Conservation (phyloP, 768 basidiomycete species). For the Collybia sp. region DNA sequence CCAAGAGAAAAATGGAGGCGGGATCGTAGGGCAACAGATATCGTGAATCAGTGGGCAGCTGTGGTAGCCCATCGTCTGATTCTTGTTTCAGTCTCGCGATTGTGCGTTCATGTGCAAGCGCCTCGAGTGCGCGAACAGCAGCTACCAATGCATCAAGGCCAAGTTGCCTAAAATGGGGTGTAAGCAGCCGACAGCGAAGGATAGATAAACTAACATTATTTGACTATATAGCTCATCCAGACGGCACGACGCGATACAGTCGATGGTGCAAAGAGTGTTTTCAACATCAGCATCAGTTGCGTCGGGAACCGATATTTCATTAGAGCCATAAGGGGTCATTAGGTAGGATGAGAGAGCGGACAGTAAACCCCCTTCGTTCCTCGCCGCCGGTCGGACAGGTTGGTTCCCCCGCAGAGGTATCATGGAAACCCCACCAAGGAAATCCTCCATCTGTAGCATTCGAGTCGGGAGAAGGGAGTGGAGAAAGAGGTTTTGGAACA, state of each 20-base stretch:
- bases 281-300: constrained; percentile 92
- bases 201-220: constrained; percentile 65
- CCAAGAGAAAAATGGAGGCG: constrained; percentile 89
- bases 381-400: constrained; percentile 53
- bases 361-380: constrained; percentile 86
- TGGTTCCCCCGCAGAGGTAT: constrained; percentile 84
- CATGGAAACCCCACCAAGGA: constrained; percentile 89
- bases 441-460: constrained; percentile 98
- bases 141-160: constrained; percentile 77
- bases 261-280: constrained; percentile 90
- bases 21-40: constrained; percentile 87
- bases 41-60: constrained; percentile 34
- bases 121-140: constrained; percentile 81
- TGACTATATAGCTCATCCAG: constrained; percentile 93
- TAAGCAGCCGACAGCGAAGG: background rate
- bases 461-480: constrained; percentile 86
- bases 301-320: constrained; percentile 76
- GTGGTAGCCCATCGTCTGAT: constrained; percentile 48
- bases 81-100: constrained; percentile 73
- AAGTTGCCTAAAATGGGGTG: constrained; percentile 50
- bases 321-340: constrained; percentile 87
- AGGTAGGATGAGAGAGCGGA: constrained; percentile 94
- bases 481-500: constrained; percentile 94
- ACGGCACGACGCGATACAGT: constrained; percentile 90
- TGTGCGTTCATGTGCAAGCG: constrained; percentile 86